Conservation (phyloP, 2,329 filamentous ascomycete species). For the Ophiocordyceps unilateralis region DNA sequence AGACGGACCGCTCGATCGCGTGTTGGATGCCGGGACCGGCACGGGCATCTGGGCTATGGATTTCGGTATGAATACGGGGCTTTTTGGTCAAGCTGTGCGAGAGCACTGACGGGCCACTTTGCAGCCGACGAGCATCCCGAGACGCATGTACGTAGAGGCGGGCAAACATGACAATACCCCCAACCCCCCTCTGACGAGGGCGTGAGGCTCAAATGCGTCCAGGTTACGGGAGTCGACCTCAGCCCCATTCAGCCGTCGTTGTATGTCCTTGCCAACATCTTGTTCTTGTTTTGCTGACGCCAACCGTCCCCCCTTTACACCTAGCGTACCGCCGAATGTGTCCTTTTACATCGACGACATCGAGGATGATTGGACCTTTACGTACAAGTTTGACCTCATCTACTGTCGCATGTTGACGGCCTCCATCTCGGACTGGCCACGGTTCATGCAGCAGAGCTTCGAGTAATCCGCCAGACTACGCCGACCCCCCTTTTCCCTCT, state of each 20-base stretch:
- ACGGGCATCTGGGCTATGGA: conserved; percentile 15
- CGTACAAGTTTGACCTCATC: conserved; percentile 22
- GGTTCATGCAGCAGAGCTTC: conserved; percentile 18
- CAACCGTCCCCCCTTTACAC: no score
- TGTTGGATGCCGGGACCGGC: conserved; percentile 29
- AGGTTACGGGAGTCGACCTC: conserved; percentile 23
- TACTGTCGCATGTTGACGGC: conserved; percentile 21
- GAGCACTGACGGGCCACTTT: no score
- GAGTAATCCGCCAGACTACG: no score
- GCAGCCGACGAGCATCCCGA: conserved; percentile 14
- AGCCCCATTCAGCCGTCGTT: conserved; percentile 22
- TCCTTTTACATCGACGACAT: conserved; percentile 27
- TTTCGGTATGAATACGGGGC: conserved; percentile 16
- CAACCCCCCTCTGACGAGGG: background rate
- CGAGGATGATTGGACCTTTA: conserved; percentile 22
- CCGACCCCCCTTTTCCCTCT: no score
- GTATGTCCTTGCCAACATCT: conserved; percentile 9
- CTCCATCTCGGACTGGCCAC: conserved; percentile 17
- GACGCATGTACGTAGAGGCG: conserved; percentile 7
- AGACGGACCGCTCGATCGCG: conserved; percentile 8
- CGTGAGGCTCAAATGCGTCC: background rate
- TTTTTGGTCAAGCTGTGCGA: no score
- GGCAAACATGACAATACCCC: accelerated
- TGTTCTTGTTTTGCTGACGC: no score
- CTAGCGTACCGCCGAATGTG: conserved; percentile 29